Evolutionary conservation across 441 rosid species (phyloP), one percentile per base, ranked within the genome.

Genomic region (Croton setiger): DNA sequence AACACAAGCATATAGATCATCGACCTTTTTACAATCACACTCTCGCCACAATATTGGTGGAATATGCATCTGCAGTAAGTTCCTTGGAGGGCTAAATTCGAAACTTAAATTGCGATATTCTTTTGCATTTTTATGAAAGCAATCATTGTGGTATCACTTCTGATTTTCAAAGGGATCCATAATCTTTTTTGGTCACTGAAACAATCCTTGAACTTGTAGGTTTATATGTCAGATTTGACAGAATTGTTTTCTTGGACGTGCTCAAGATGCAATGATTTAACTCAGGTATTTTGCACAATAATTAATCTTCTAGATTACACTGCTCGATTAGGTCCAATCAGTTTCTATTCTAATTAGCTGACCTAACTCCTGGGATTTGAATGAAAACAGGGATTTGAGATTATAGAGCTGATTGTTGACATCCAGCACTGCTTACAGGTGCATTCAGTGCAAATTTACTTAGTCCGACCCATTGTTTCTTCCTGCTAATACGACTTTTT

Each of bases 11-110:
- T 27, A 0, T 36, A 7, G 73, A 68, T 68, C 68, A 37, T 70
- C 21, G 59, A 17, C 79, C 85, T 41, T 75, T 69, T 73, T 93
- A 88, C 82, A 93, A 93, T 79, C 96, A 83, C 76, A 89, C 97
- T 20, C 90, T 89, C 47, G 92, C 95, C 39, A 76, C 75, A 10
- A 89, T 84, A 72, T 80, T 91, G 78, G 98, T 89, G 72, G 93
- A 93, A 77, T 93, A 93, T 75, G 95, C 97, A 35, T 89, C 98
- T 66, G 98, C 98, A 52, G 98, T 93, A 82, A 79, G 92, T 77
- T 49, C 31, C 47, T 43, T 23, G 21, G 5, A 10, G 1, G 21
- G 18, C 11, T 13, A 20, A 52, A 41, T 11, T 62, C 54, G 35
- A 48, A 4, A 68, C 31, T 56, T 49, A 18, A 18, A 44, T 36